phyloP scores from a whole-genome alignment of 139 green algal genomes.

The Diplosphaera chodatii region DNA sequence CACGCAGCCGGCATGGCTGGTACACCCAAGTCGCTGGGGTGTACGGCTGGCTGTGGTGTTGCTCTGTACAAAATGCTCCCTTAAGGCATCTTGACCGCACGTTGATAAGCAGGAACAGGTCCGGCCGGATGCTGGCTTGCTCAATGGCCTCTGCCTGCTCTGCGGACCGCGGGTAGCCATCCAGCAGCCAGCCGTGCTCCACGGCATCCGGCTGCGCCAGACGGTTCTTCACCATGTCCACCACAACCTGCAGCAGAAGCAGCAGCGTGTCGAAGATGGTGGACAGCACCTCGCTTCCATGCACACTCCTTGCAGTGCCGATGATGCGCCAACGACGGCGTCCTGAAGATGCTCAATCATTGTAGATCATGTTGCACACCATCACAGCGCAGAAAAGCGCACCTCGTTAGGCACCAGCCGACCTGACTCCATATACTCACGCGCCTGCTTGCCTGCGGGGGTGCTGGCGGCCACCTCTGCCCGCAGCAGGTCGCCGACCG shows the following conservation, averaged over 20 bases:
- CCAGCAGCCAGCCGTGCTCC: constrained; percentile 88
- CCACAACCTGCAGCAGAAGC: constrained; percentile 59
- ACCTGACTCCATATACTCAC: constrained; percentile 92
- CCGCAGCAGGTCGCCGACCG: constrained; percentile 92
- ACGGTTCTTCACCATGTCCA: constrained; percentile 85
- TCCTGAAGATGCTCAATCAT: too few relatives aligned
- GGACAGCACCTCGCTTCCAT: too few relatives aligned
- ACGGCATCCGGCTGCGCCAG: constrained; percentile 45
- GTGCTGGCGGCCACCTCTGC: constrained; percentile 88
- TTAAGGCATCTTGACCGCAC: constrained; percentile 40
- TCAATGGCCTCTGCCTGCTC: constrained; percentile 92
- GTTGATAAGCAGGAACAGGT: constrained; percentile 93
- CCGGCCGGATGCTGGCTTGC: constrained; percentile 82
- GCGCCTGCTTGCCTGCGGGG: constrained; percentile 58
- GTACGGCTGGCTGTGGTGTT: too few relatives aligned
- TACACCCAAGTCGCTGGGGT: too few relatives aligned
- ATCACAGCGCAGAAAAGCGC: too few relatives aligned
- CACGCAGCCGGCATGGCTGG: too few relatives aligned
- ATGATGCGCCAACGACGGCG: too few relatives aligned
- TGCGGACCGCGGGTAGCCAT: constrained; percentile 90
- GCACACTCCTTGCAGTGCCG: too few relatives aligned
- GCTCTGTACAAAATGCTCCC: too few relatives aligned
- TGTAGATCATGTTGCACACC: too few relatives aligned
- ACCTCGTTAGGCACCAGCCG: constrained; percentile 92
- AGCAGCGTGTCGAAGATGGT: too few relatives aligned